Evolutionary conservation across 768 basidiomycete genomes (phyloP).

Genomic region (Suillus fuscotomentosus): DNA sequence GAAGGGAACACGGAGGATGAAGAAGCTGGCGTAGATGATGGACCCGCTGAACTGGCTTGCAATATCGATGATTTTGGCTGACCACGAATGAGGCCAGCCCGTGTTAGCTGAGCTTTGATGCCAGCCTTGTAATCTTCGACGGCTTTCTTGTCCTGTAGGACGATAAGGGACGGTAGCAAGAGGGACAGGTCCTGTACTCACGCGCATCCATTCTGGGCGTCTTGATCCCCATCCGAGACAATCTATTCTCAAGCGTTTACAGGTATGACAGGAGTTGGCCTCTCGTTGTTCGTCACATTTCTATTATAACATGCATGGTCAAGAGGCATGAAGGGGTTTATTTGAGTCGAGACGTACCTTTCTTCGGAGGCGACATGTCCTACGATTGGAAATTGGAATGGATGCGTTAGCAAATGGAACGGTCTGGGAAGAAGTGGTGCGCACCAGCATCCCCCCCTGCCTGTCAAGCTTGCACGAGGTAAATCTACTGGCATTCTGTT

Average conservation of each 20-base stretch:
- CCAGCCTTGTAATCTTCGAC: conserved; percentile 82
- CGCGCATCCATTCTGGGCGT: conserved; percentile 89
- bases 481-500: conserved; percentile 47
- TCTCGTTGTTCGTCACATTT: conserved; percentile 89
- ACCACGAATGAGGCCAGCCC: conserved; percentile 78
- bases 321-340: neutral
- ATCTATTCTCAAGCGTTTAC: conserved; percentile 74
- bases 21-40: conserved; percentile 15
- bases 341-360: conserved; percentile 51
- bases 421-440: conserved; percentile 26
- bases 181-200: conserved; percentile 33
- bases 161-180: conserved; percentile 16
- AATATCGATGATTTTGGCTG: conserved; percentile 66
- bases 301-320: conserved; percentile 34
- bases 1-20: conserved; percentile 35
- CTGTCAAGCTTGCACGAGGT: conserved; percentile 51
- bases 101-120: conserved; percentile 78
- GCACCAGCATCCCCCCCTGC: conserved; percentile 81
- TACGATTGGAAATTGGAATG: conserved; percentile 24
- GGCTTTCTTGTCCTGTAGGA: conserved; percentile 70
- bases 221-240: conserved; percentile 85
- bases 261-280: conserved; percentile 78
- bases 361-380: conserved; percentile 82
- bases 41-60: conserved; percentile 28
- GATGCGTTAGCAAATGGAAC: conserved; percentile 6